phyloP scores from a whole-genome alignment of 2,329 filamentous ascomycete species.

The Neurospora crassa region DNA sequence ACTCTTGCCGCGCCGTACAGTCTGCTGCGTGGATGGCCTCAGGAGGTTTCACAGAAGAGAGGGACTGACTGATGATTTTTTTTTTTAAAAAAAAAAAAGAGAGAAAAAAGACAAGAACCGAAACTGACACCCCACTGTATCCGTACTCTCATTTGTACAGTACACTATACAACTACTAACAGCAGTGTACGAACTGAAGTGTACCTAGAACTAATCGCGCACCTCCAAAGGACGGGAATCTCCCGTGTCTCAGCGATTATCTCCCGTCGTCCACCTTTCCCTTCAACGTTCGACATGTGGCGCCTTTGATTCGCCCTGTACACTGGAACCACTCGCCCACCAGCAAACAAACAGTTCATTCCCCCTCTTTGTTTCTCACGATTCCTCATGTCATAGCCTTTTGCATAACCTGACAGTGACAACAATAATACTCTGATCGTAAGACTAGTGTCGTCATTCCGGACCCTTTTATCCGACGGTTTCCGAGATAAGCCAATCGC shows the following conservation, averaged over 20 bases:
- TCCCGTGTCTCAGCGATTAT: background rate
- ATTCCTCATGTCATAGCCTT: background rate
- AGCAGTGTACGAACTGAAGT: too few species aligned
- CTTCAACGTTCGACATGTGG: background rate
- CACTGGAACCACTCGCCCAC: background rate
- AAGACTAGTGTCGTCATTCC: background rate
- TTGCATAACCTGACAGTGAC: background rate
- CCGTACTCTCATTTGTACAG: background rate
- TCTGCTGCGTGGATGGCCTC: background rate
- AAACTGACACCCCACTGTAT: background rate
- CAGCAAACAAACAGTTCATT: background rate
- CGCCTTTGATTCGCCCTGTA: background rate
- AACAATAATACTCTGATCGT: background rate
- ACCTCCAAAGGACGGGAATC: background rate
- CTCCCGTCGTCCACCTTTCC: background rate
- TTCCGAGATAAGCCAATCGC: background rate
- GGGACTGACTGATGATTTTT: background rate
- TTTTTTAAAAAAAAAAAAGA: too few species aligned
- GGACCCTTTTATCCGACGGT: background rate
- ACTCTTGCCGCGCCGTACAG: background rate
- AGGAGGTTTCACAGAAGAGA: background rate
- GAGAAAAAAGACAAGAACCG: too few species aligned
- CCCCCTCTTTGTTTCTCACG: background rate
- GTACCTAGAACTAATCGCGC: background rate
- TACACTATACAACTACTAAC: background rate